Percentiles rank a stretch among this genome's conserved stretches.
Evolutionary conservation across 768 basidiomycete genomes (phyloP).

Genomic region (Serendipita sp.): DNA sequence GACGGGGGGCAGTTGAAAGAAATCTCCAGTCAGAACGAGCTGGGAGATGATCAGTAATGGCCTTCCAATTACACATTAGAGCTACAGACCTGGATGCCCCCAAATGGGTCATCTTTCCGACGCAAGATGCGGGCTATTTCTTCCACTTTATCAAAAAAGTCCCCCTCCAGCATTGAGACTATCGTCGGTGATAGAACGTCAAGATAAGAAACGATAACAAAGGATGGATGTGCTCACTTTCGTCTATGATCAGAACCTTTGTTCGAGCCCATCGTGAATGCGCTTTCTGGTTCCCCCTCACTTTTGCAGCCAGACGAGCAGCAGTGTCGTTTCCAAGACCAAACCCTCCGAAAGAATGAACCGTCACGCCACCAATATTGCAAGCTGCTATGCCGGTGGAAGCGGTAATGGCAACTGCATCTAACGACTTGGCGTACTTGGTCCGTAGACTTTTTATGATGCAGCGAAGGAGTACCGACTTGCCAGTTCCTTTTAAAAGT

Average conservation of each 20-base stretch:
- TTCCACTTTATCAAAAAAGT: slow-evolving; percentile 81
- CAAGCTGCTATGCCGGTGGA: slow-evolving; percentile 95
- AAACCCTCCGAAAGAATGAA: slow-evolving; percentile 93
- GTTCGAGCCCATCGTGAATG: slow-evolving; percentile 65
- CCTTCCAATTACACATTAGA: not conserved
- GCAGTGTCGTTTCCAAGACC: slow-evolving; percentile 61
- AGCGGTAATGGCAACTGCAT: slow-evolving; percentile 85
- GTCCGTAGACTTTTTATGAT: slow-evolving; percentile 64
- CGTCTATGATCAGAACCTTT: slow-evolving; percentile 44
- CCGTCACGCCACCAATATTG: slow-evolving; percentile 89
- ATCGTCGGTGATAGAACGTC: not conserved
- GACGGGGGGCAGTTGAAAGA: slow-evolving; percentile 96
- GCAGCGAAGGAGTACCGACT: slow-evolving; percentile 85
- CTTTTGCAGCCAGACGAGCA: slow-evolving; percentile 43
- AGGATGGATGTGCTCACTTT: slow-evolving; percentile 21
- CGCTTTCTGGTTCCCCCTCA: slow-evolving; percentile 78
- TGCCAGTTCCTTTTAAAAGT: slow-evolving; percentile 66
- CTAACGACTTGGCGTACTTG: slow-evolving; percentile 34
- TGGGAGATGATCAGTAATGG: slow-evolving; percentile 25
- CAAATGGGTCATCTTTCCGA: slow-evolving; percentile 57
- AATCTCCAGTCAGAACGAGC: slow-evolving; percentile 91
- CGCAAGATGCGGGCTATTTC: slow-evolving; percentile 50
- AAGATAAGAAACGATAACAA: slow-evolving; percentile 2
- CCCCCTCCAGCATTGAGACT: slow-evolving; percentile 98
- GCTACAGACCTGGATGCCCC: slow-evolving; percentile 71